Percentiles rank a stretch among this genome's conserved stretches.
Evolutionary conservation across 2,329 filamentous ascomycete species (phyloP).

Genomic region (Fusarium sp.): DNA sequence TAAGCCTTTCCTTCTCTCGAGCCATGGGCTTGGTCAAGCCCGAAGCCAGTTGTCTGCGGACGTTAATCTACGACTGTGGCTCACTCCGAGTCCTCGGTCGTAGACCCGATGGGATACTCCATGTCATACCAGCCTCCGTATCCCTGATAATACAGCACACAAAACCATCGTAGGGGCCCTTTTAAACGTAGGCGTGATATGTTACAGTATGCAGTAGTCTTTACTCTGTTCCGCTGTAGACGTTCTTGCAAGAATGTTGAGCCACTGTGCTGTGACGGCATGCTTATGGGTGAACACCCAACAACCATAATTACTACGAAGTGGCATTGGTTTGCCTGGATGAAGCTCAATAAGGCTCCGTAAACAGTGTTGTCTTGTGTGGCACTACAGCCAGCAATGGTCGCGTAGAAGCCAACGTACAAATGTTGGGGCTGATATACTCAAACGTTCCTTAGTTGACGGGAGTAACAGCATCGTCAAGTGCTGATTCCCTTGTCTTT

Average conservation of each 20-base stretch:
- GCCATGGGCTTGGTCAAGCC: not conserved
- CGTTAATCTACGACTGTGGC: not conserved
- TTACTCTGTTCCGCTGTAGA: not conserved
- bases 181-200: slow-evolving; percentile 40
- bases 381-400: not conserved
- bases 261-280: not conserved
- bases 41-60: not conserved
- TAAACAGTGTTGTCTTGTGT: not conserved
- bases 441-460: no score
- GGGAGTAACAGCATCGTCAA: not conserved
- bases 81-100: slow-evolving; percentile 2
- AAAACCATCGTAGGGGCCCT: slow-evolving; percentile 37
- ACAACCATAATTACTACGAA: not conserved
- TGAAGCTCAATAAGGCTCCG: not conserved
- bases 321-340: not conserved
- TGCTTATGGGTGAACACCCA: not conserved
- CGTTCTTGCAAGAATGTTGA: not conserved
- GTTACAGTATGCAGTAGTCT: not conserved
- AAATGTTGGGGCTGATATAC: not conserved
- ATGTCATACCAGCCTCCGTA: slow-evolving; percentile 35
- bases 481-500: not conserved
- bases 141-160: slow-evolving; percentile 37
- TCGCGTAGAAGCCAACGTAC: not conserved
- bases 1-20: not conserved
- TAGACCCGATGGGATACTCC: slow-evolving; percentile 18